Base-by-base conservation (phyloP, 1,284 basidiomycete genomes). In the Stereum hirsutum region DNA sequence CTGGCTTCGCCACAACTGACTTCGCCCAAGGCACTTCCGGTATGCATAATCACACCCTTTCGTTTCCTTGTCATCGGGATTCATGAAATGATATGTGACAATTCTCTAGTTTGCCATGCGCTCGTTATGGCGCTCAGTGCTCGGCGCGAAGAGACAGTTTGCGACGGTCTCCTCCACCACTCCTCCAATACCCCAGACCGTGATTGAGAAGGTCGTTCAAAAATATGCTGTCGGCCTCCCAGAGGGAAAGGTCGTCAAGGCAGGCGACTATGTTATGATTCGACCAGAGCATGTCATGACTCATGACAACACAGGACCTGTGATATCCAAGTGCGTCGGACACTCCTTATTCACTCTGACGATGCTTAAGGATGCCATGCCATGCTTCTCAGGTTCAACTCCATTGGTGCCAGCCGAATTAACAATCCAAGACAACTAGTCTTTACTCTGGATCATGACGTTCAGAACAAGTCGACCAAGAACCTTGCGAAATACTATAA, bases 221-320 rank as follows among this genome's bases (percentile, higher is more conserved):
- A 89, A 86, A 58, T 96, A 98, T 69, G 87, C 95, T 1, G 90
- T 99, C 28, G 92, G 86, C 44, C 70, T 93, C 1, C 78, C 88
- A 1, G 62, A 72, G 41, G 81, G 79, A 35, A 86, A 87, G 56
- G 71, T 74, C 21, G 89, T 98, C 51, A 81, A 79, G 55, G 89
- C 94, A 23, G 96, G 96, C 26, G 96, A 99, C 80, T 99, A 98
- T 80, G 93, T 99, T 40, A 97, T 97, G 89, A 96, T 99, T 63
- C 79, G 81, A 23, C 96, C 96, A 15, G 83, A 96, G 60, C 90
- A 96, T 74, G 93, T 98, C 49, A 94, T 95, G 90, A 94, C 90
- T 2, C 91, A 96, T 57, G 93, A 99, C 61, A 99, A 99, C 63
- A 99, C 95, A 10, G 95, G 94, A 0, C 95, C 95, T 3, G 94